These are phyloP conservation scores for Hibiscus syriacus DNA, from an alignment of 345 rosid species.

Conservation along the genomic window DNA sequence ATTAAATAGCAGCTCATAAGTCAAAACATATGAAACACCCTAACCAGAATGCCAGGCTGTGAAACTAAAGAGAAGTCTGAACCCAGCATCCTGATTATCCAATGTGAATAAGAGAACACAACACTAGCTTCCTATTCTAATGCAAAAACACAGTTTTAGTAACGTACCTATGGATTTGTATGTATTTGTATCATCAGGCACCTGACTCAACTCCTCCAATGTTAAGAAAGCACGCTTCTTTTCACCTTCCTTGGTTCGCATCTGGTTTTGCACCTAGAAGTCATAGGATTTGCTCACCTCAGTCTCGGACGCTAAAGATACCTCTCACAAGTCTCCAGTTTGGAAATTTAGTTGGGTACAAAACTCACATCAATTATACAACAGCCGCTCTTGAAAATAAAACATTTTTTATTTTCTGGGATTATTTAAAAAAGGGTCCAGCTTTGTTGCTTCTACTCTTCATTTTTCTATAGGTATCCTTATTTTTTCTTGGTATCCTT, in stretches of 20 bases:
- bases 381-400: background rate
- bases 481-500: background rate
- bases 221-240: slow-evolving; percentile 89
- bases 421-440: background rate
- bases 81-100: background rate
- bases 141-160: background rate
- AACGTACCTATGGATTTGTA: slow-evolving; percentile 70
- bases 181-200: slow-evolving; percentile 71
- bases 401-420: background rate
- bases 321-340: background rate
- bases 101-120: background rate
- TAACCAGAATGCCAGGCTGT: background rate
- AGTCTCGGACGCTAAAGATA: slow-evolving; percentile 1
- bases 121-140: background rate
- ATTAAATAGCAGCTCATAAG: background rate
- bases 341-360: background rate
- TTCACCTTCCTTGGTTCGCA: slow-evolving; percentile 83
- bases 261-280: slow-evolving; percentile 78
- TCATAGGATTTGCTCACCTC: slow-evolving; percentile 11
- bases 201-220: slow-evolving; percentile 70
- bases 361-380: background rate
- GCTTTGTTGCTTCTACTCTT: background rate
- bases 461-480: background rate
- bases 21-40: background rate
- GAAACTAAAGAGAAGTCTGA: slow-evolving; percentile 4